phyloP scores from a whole-genome alignment of 2,329 filamentous ascomycete genomes.

The Curvularia eragrostidis region DNA sequence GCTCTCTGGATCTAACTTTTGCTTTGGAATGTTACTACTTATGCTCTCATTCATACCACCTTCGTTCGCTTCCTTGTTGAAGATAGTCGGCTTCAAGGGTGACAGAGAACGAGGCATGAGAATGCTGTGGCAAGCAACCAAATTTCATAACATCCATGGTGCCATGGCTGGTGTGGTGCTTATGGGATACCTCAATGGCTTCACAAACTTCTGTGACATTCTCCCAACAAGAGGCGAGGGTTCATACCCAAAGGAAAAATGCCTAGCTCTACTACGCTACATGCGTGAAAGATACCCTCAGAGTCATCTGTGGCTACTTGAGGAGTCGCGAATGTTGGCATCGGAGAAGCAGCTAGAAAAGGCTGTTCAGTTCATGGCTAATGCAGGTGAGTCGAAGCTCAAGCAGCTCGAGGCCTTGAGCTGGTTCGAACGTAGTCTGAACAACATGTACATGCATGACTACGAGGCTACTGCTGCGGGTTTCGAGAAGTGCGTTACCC shows the following conservation, averaged over 20 bases:
- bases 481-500: constrained; percentile 64
- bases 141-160: constrained; percentile 89
- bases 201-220: constrained; percentile 88
- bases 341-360: constrained; percentile 70
- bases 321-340: constrained; percentile 80
- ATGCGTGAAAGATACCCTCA: constrained; percentile 83
- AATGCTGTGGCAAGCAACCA: constrained; percentile 90
- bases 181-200: constrained; percentile 85
- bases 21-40: constrained; percentile 84
- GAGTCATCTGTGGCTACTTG: constrained; percentile 83
- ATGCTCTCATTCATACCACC: constrained; percentile 94
- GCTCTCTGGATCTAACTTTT: constrained; percentile 86
- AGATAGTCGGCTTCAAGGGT: constrained; percentile 88
- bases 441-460: constrained; percentile 78
- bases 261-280: constrained; percentile 69
- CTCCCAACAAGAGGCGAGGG: constrained; percentile 68
- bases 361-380: constrained; percentile 70
- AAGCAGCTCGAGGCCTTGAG: constrained; percentile 87
- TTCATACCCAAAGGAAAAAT: constrained; percentile 71
- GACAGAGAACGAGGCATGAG: constrained; percentile 81
- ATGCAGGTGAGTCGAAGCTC: constrained; percentile 71
- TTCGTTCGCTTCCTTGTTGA: constrained; percentile 83
- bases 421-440: constrained; percentile 82
- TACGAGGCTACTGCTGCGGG: constrained; percentile 76
- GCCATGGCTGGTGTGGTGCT: constrained; percentile 83